Base-by-base conservation (phyloP, 805 yeast genomes). In the Pichia heedii region DNA sequence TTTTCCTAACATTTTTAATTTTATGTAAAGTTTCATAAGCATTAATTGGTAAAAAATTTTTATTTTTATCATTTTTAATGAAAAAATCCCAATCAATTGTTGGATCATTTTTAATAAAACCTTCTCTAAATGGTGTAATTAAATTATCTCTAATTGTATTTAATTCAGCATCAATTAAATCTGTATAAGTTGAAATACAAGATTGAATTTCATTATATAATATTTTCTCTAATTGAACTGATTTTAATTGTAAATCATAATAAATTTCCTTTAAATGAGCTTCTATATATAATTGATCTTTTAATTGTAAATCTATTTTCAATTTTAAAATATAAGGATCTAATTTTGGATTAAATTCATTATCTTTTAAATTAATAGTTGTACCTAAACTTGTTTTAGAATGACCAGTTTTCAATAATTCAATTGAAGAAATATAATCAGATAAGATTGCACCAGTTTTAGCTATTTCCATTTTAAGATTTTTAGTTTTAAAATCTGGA, bases 51-150 rank as follows among this genome's bases (percentile, higher is more conserved):
- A 73, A 45, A 40, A 75, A 66, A 44, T 68, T 64, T 24, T 63
- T 67, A 24, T 67, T 67, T 39, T 63, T 61, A 37, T 67, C 64
- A 45, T 73, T 66, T 36, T 65, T 53, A 40, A 81, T 76, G 48
- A 79, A 81, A 40, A 74, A 73, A 54, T 81, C 84, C 87, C 87
- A 81, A 59, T 81, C 89, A 48, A 74, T 63, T 35, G 70, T 72
- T n/a, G 77, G 70, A 39, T 78, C 81, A 52, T 78, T 79, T 53
- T 70, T 59, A 52, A 75, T 54, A 60, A 74, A 69, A 51, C 79
- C 66, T 46, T 71, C 68, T 45, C 62, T 64, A 40, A 81, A 64
- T 52, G 73, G 78, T 41, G 76, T 76, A 33, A 79, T 67, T 55
- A 79, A 66, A 46, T 71, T 66, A 37, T 74, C 68, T 24, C 77